phyloP scores from a whole-genome alignment of 2,329 filamentous ascomycete genomes.

The Sphaerostilbella broomeana region DNA sequence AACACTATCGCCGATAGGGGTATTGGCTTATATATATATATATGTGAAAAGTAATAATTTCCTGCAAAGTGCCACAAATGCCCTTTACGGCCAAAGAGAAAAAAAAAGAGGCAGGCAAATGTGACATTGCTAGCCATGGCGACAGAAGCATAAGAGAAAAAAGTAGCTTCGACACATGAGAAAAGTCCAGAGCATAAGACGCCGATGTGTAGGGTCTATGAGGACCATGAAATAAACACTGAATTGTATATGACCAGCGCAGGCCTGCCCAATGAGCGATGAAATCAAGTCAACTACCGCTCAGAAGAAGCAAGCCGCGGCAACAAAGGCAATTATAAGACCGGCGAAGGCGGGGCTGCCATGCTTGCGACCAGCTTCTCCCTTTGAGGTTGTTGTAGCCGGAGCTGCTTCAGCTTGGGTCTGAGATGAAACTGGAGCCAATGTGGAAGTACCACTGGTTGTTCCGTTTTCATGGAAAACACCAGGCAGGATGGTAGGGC shows the following conservation, averaged over 20 bases:
- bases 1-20: constrained; percentile 29
- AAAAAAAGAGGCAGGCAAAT: not conserved
- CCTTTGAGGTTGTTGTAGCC: constrained; percentile 33
- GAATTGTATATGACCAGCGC: constrained; percentile 9
- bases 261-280: constrained; percentile 12
- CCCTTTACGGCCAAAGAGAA: no score
- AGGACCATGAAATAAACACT: constrained; percentile 12
- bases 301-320: constrained; percentile 44
- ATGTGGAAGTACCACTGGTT: constrained; percentile 16
- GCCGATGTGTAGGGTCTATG: constrained; percentile 4
- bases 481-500: constrained; percentile 33
- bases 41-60: constrained; percentile 18
- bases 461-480: constrained; percentile 50
- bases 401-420: constrained; percentile 24
- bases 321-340: constrained; percentile 49
- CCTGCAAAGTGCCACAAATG: no score
- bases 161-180: constrained; percentile 8
- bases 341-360: constrained; percentile 46
- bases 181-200: constrained; percentile 10
- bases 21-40: constrained; percentile 22
- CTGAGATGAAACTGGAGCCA: constrained; percentile 9
- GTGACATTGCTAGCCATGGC: not conserved
- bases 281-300: not conserved
- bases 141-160: not conserved
- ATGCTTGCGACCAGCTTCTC: constrained; percentile 41